Percentiles rank a stretch among this genome's conserved stretches.
Evolutionary conservation across 768 basidiomycete species (phyloP).

Genomic region (Suillus subaureus): DNA sequence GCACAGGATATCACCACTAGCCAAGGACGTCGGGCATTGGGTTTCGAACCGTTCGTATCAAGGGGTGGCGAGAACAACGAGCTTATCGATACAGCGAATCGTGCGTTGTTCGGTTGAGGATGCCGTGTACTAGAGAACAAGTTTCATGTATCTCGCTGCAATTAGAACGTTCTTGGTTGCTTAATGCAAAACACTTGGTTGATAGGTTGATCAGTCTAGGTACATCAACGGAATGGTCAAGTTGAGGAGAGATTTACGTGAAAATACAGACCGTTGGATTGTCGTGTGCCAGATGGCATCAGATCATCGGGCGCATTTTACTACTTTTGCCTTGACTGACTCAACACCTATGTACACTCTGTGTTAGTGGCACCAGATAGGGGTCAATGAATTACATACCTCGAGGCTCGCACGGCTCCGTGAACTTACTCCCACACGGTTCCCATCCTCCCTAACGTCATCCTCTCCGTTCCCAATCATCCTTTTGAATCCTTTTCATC

Average conservation of each 20-base stretch:
- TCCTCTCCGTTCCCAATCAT: neutral
- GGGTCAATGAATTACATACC: neutral
- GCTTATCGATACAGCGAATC: conserved; percentile 32
- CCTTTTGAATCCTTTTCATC: neutral
- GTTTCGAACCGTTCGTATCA: conserved; percentile 41
- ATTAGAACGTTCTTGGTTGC: neutral
- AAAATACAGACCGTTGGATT: too few species aligned
- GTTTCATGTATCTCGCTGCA: neutral
- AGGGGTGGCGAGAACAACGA: conserved; percentile 14
- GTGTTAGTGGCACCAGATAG: neutral
- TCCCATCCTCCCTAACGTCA: neutral
- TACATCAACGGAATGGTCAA: neutral
- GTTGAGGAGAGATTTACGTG: too few species aligned
- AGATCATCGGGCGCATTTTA: too few species aligned
- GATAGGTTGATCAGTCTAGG: neutral
- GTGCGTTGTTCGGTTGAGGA: conserved; percentile 22
- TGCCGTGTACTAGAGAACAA: neutral
- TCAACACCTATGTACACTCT: too few species aligned
- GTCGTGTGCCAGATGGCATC: too few species aligned
- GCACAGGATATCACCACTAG: conserved; percentile 33
- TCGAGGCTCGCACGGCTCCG: neutral
- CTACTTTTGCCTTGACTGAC: too few species aligned
- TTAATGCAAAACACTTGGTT: neutral
- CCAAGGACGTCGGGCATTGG: conserved; percentile 43
- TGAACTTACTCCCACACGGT: neutral